Base-by-base conservation (phyloP, 257 asterid genomes). In the Ligustrum vulgare region DNA sequence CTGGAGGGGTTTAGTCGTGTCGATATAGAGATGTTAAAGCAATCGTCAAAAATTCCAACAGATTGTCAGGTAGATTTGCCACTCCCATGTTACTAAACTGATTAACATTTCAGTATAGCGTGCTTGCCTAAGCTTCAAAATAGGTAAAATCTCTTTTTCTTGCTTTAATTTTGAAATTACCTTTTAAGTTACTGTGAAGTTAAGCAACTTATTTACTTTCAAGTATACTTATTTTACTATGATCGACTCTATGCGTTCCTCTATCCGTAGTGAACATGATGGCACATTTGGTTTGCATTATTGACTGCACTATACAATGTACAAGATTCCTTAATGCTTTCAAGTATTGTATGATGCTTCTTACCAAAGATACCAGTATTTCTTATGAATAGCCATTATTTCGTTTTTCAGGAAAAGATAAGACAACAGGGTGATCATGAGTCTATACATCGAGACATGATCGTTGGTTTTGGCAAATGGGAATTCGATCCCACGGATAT, bases 391-490 rank as follows among this genome's bases (percentile, higher is more conserved):
- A 1, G 58, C 62, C 62, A 3, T 2, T 8, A 51, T 51, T 51
- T 51, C 62, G 9, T 51, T 25, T 62, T 80, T 78, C 87, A 87
- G 97, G 94, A 81, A 60, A 88, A 86, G 66, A 71, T 84, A 69
- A 75, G 79, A 47, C 97, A 90, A 71, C 96, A 90, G 83, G 97
- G 97, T 4, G 80, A 69, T 60, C 80, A 82, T 6, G 97, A 90
- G 81, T 79, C 90, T 72, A 66, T 90, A 72, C 82, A 86, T 73
- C 82, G 97, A 9, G 95, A 90, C 82, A 6, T 90, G 32, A 73
- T 87, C 25, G 83, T 69, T 12, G 87, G 80, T 33, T 87, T 60
- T 15, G 89, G 89, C n/a, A 78, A 80, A 32, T 93, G 97, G 96
- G 96, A 79, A 49, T 91, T 93, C 35, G 81, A 81, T 33, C 98